Evolutionary conservation across 1,284 basidiomycete genomes (phyloP).

Genomic region (Tylopilus sp.): DNA sequence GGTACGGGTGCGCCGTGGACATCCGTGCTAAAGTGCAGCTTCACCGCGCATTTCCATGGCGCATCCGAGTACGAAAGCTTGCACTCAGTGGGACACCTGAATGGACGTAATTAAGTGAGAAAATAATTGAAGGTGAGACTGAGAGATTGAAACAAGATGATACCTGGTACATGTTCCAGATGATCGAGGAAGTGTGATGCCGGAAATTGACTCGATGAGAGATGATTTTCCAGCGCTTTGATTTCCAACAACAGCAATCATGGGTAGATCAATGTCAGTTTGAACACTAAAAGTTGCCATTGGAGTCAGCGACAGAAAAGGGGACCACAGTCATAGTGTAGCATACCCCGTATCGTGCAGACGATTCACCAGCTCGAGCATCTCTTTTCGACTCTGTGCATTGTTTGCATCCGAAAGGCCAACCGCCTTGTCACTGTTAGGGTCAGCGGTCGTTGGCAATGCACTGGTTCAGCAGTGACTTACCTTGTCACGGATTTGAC

Average conservation of each 20-base stretch:
- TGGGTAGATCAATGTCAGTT: slow-evolving; percentile 74
- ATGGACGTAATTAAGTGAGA: not conserved
- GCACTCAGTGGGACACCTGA: slow-evolving; percentile 80
- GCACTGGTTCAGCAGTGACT: not conserved
- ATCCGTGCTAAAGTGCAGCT: slow-evolving; percentile 64
- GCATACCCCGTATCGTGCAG: too few species aligned
- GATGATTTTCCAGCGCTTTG: slow-evolving; percentile 82
- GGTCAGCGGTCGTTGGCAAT: not conserved
- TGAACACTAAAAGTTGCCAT: slow-evolving; percentile 57
- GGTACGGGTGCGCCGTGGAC: slow-evolving; percentile 53
- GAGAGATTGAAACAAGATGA: not conserved
- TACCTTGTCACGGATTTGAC: too few species aligned
- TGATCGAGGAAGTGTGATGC: slow-evolving; percentile 74
- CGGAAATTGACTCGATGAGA: slow-evolving; percentile 79
- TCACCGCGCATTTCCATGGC: too few species aligned
- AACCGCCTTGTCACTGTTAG: slow-evolving; percentile 35
- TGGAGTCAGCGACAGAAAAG: not conserved
- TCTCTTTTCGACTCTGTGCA: slow-evolving; percentile 49
- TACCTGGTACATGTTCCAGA: slow-evolving; percentile 77
- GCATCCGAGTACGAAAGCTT: slow-evolving; percentile 59
- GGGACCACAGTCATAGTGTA: not conserved
- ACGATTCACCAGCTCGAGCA: slow-evolving; percentile 65
- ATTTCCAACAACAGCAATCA: slow-evolving; percentile 74
- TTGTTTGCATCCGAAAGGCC: slow-evolving; percentile 59
- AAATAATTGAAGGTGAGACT: not conserved